These are phyloP conservation scores for Fusarium sp. DNA, from an alignment of 2,329 filamentous ascomycete species.

Conservation along the genomic window DNA sequence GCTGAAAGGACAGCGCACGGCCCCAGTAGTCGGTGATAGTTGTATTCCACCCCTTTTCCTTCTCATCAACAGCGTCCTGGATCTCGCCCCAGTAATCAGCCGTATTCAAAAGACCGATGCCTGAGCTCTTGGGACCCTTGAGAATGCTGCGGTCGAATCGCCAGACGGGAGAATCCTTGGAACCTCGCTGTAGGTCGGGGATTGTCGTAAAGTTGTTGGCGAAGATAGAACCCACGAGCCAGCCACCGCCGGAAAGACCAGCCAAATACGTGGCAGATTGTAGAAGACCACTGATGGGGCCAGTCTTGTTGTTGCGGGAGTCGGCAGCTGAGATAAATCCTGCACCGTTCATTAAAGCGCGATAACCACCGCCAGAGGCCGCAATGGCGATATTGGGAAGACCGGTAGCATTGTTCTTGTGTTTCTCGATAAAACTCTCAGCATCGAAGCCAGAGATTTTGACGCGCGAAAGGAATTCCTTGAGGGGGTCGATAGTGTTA, in stretches of 20 bases:
- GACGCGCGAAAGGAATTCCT: constrained; percentile 75
- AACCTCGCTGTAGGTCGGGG: constrained; percentile 42
- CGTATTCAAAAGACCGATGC: constrained; percentile 43
- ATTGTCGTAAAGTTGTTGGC: constrained; percentile 84
- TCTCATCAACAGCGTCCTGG: constrained; percentile 50
- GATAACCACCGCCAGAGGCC: constrained; percentile 85
- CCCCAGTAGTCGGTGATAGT: constrained; percentile 92
- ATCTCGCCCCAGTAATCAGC: constrained; percentile 49
- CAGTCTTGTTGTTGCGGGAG: constrained; percentile 59
- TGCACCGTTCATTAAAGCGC: constrained; percentile 84
- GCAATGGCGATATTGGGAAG: constrained; percentile 77
- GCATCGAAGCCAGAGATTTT: constrained; percentile 82
- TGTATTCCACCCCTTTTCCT: constrained; percentile 57
- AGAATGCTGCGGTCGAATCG: constrained; percentile 56
- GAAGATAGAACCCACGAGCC: constrained; percentile 84
- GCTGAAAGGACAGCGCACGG: constrained; percentile 83
- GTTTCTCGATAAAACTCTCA: constrained; percentile 69
- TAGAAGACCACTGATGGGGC: constrained; percentile 82
- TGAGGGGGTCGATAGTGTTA: constrained; percentile 79
- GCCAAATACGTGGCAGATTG: constrained; percentile 85
- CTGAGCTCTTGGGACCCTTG: constrained; percentile 51
- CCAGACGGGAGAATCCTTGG: constrained; percentile 52
- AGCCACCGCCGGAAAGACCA: constrained; percentile 84
- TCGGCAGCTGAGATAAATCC: constrained; percentile 87
- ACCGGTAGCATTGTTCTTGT: constrained; percentile 45